These are phyloP conservation scores for Fusarium anthophilum DNA, from an alignment of 2,329 filamentous ascomycete species.

Conservation along the genomic window DNA sequence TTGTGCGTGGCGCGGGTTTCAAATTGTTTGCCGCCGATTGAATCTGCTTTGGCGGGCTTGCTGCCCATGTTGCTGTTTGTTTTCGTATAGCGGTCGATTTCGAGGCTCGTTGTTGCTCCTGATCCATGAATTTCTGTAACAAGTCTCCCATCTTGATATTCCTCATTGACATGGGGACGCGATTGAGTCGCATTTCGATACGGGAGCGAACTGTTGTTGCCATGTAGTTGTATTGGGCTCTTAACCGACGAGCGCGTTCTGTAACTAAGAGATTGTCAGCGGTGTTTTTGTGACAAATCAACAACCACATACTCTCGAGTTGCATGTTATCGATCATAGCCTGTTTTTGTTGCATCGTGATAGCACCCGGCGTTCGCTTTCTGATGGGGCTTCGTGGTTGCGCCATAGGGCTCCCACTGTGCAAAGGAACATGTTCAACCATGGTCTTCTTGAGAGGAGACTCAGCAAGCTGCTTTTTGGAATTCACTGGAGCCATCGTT, in stretches of 20 bases:
- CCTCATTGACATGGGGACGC: slow-evolving; percentile 83
- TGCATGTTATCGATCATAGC: slow-evolving; percentile 89
- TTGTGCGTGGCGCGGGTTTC: slow-evolving; percentile 42
- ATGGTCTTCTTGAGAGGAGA: slow-evolving; percentile 32
- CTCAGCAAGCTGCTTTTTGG: slow-evolving; percentile 44
- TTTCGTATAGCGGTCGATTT: slow-evolving; percentile 62
- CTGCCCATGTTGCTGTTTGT: slow-evolving; percentile 55
- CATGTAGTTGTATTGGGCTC: slow-evolving; percentile 89
- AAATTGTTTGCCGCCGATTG: slow-evolving; percentile 35
- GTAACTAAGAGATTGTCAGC: slow-evolving; percentile 68
- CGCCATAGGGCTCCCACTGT: slow-evolving; percentile 49
- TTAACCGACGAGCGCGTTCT: slow-evolving; percentile 85
- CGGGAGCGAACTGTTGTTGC: slow-evolving; percentile 85
- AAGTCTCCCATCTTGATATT: slow-evolving; percentile 86
- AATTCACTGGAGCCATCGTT: slow-evolving; percentile 59
- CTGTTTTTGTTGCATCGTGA: slow-evolving; percentile 81
- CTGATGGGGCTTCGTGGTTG: slow-evolving; percentile 67
- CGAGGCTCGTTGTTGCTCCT: slow-evolving; percentile 53
- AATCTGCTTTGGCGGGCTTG: slow-evolving; percentile 50
- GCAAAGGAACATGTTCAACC: slow-evolving; percentile 37
- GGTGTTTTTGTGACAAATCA: slow-evolving; percentile 15
- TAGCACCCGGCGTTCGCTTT: slow-evolving; percentile 64
- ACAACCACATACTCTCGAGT: slow-evolving; percentile 74
- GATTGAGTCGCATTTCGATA: slow-evolving; percentile 92
- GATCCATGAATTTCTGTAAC: slow-evolving; percentile 60